Conservation (phyloP, 306 rosid species). For the Prosopis cineraria region DNA sequence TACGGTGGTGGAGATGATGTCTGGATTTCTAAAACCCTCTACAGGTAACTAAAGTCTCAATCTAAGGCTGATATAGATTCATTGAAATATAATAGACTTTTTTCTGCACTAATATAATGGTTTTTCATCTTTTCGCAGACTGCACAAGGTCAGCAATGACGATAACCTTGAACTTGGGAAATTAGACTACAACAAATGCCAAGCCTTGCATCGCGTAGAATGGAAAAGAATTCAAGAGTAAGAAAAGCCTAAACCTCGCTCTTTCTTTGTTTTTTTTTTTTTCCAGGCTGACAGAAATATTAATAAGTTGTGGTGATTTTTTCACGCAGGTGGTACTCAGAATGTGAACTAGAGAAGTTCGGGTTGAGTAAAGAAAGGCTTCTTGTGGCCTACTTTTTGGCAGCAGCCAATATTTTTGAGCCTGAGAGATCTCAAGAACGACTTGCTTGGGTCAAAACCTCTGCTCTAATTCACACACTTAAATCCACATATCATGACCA, state of each 20-base stretch:
- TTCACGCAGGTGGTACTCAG: constrained; percentile 55
- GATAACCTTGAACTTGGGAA: constrained; percentile 61
- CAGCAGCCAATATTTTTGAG: constrained; percentile 55
- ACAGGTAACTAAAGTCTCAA: constrained; percentile 43
- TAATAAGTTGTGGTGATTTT: neutral
- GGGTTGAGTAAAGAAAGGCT: constrained; percentile 51
- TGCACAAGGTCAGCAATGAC: constrained; percentile 55
- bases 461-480: constrained; percentile 41
- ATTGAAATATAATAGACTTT: too few relatives aligned
- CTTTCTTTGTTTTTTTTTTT: neutral
- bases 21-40: constrained; percentile 71
- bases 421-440: constrained; percentile 56
- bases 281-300: neutral
- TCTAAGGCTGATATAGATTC: too few relatives aligned
- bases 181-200: constrained; percentile 60
- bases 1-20: constrained; percentile 64
- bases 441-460: constrained; percentile 59
- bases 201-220: constrained; percentile 54
- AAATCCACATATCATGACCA: constrained; percentile 33
- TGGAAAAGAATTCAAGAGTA: constrained; percentile 61
- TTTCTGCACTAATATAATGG: too few relatives aligned
- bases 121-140: constrained; percentile 35
- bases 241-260: neutral
- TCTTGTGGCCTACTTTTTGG: constrained; percentile 50
- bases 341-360: constrained; percentile 41